phyloP scores from a whole-genome alignment of 164 flowering plant species.

The Tetrastigma voinierianum region DNA sequence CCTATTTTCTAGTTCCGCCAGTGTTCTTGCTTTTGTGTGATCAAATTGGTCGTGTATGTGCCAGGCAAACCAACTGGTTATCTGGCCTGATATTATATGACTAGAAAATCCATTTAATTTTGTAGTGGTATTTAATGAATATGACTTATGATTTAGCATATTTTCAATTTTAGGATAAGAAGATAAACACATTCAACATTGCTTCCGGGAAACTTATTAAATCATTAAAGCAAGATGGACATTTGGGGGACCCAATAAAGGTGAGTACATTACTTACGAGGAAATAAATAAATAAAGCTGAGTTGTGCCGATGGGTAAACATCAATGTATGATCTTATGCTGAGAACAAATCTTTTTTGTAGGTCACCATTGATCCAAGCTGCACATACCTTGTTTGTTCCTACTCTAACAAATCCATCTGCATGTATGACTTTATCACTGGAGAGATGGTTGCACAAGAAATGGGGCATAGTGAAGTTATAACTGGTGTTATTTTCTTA shows the following conservation, averaged over 20 bases:
- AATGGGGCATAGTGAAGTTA: constrained; percentile 63
- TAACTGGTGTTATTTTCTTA: constrained; percentile 66
- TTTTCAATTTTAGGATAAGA: constrained; percentile 51
- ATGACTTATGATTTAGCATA: constrained; percentile 5
- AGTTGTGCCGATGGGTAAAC: not conserved
- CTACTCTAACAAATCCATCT: constrained; percentile 67
- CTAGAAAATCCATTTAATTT: not conserved
- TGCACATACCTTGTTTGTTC: constrained; percentile 68
- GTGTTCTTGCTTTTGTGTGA: too few species aligned
- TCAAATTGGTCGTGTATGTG: not conserved
- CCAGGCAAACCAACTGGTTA: not conserved
- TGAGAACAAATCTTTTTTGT: constrained; percentile 17
- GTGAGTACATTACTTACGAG: constrained; percentile 25
- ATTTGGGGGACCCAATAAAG: constrained; percentile 68
- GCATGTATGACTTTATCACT: constrained; percentile 53
- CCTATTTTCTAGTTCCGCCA: too few species aligned
- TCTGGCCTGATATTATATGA: not conserved
- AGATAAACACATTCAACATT: constrained; percentile 52
- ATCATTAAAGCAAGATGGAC: constrained; percentile 52
- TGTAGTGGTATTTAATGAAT: not conserved
- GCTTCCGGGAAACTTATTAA: constrained; percentile 54
- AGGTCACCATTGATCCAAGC: constrained; percentile 71
- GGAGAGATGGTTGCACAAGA: constrained; percentile 62
- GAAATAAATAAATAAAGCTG: too few species aligned
- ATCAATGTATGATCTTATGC: constrained; percentile 4